A percentile compares a stretch with the other conserved stretches of the same genome.
Conservation (phyloP, 331 rosid species). For the Pyracantha coccinea region DNA sequence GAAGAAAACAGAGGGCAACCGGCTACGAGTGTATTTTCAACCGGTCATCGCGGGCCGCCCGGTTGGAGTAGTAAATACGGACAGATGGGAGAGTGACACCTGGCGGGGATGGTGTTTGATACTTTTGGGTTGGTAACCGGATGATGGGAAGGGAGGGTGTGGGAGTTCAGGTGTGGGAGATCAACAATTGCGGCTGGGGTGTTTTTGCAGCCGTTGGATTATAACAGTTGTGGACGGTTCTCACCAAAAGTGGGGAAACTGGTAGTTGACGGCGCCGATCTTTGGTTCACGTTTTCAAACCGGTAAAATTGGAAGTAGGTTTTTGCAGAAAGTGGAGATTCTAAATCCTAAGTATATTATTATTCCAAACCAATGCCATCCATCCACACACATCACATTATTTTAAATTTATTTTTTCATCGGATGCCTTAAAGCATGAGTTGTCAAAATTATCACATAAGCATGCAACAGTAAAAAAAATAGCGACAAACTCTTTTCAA, state of each 20-base stretch:
- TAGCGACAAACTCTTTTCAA: accelerated
- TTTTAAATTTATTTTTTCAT: not conserved
- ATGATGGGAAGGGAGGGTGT: not conserved
- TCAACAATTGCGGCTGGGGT: constrained; percentile 30
- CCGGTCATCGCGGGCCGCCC: constrained; percentile 3
- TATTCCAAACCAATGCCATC: not conserved
- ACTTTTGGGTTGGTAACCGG: not conserved
- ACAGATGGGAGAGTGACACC: not conserved
- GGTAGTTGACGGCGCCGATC: constrained; percentile 14
- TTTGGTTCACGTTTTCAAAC: not conserved
- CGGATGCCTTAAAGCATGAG: not conserved
- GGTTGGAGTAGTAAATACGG: not conserved
- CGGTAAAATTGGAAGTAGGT: not conserved
- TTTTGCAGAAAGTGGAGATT: not conserved
- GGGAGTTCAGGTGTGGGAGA: not conserved
- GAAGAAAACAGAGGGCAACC: constrained; percentile 7
- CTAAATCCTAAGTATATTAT: not conserved
- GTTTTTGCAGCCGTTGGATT: constrained; percentile 11
- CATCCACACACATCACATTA: not conserved
- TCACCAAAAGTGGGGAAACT: not conserved
- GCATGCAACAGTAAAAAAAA: no score
- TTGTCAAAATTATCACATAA: no score
- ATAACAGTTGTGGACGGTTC: not conserved
- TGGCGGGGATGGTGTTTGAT: not conserved
- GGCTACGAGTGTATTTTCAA: constrained; percentile 5